Evolutionary conservation across 164 flowering plant genomes (phyloP), one percentile per base, ranked within the genome.

Genomic region (Magnolia sinica): DNA sequence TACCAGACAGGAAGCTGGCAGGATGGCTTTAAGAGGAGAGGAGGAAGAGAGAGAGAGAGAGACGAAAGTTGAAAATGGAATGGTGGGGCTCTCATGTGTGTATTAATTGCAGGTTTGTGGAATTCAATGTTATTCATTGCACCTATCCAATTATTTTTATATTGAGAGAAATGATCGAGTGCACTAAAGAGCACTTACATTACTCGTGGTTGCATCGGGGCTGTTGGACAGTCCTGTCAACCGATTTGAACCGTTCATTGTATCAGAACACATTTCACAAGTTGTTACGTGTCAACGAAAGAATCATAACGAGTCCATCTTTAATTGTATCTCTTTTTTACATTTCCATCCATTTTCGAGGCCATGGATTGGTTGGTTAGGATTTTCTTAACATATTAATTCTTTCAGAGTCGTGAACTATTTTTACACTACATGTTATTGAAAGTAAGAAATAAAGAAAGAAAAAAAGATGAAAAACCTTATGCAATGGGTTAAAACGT

Each of bases 91-190:
- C 73, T 45, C 49, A n/a, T 49, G 73, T 19, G 66, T 79, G 73
- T 72, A 67, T 83, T 73, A 81, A 81, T 74, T 52, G 66, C 22
- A 69, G 76, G 70, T 59, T 73, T 63, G 74, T 3, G 73, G 77
- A 75, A 79, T 81, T 83, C 68, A 81, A 71, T 80, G 83, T 59
- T 68, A 74, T 83, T 72, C 61, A 76, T 72, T 78, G 31, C 49
- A 68, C 50, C 50, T 4, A 8, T 64, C 4, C 18, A 55, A 55
- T 55, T 16, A 55, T 55, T 55, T 11, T 55, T 55, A 55, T 10
- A 27, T 10, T 10, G 61, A 10, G 61, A 16, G 61, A 55, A 55
- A 3, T 55, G 61, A 55, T 55, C 13, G 8, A 55, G 18, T 55
- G 61, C 16, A 7, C 3, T 10, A 8, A 55, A 16, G 61, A 16